Percentiles rank a stretch among this genome's conserved stretches.
Evolutionary conservation across 2,329 filamentous ascomycete genomes (phyloP).

Genomic region (Scedosporium dehoogii): DNA sequence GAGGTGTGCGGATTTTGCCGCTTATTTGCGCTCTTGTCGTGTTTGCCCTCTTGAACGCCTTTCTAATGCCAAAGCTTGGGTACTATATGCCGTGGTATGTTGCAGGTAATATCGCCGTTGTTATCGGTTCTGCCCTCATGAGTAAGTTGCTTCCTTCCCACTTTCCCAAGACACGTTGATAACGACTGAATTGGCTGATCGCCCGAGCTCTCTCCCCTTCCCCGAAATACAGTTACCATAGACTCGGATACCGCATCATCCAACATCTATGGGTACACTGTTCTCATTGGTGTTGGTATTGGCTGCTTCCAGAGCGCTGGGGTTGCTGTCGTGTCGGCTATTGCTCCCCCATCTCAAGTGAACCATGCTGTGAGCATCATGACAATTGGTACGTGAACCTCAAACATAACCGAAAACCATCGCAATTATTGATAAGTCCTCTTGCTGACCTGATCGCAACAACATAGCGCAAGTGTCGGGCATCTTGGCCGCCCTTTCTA

Average conservation of each 20-base stretch:
- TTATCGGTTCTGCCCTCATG: slow-evolving; percentile 24
- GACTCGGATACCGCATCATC: slow-evolving; percentile 4
- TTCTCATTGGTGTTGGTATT: slow-evolving; percentile 29
- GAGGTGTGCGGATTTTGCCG: slow-evolving; percentile 29
- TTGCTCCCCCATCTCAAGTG: slow-evolving; percentile 18
- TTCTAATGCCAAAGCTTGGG: slow-evolving; percentile 21
- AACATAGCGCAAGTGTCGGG: slow-evolving; percentile 4
- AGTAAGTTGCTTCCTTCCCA: slow-evolving; percentile 11
- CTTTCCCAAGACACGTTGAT: not conserved
- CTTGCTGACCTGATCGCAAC: not conserved
- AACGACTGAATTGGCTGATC: not conserved
- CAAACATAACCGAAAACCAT: no score
- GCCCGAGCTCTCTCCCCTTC: not conserved
- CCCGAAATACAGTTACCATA: not conserved
- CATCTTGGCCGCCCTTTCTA: not conserved
- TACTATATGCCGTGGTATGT: slow-evolving; percentile 30
- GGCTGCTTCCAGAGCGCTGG: slow-evolving; percentile 23
- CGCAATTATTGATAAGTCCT: no score
- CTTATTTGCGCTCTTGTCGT: slow-evolving; percentile 26
- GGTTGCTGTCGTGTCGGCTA: slow-evolving; percentile 23
- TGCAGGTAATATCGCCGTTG: slow-evolving; percentile 20
- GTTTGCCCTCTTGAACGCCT: slow-evolving; percentile 24
- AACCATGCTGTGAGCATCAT: slow-evolving; percentile 24
- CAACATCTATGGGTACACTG: slow-evolving; percentile 22
- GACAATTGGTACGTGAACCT: slow-evolving; percentile 12